Conservation (phyloP, 805 yeast genomes). For the Saccharomycopsis guyanensis region DNA sequence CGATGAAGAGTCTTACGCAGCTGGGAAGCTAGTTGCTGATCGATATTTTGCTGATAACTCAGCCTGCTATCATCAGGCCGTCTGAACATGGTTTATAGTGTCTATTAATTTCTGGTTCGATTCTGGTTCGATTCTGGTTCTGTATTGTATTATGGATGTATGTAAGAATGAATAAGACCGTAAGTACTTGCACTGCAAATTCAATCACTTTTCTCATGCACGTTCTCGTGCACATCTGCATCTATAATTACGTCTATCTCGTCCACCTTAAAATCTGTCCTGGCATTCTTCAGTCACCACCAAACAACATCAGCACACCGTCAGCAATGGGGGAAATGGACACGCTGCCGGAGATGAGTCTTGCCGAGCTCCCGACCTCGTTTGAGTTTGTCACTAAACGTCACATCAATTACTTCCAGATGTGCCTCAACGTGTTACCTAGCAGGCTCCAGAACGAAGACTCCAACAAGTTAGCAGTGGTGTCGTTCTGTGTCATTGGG, state of each 20-base stretch:
- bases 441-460: conserved; percentile 52
- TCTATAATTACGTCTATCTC: too few relatives aligned
- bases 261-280: too few relatives aligned
- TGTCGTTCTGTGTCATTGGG: conserved; percentile 63
- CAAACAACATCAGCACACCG: too few relatives aligned
- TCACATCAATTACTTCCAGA: conserved; percentile 37
- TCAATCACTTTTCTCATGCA: not conserved
- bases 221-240: not conserved
- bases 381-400: conserved; percentile 20
- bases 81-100: too few relatives aligned
- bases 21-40: conserved; percentile 30
- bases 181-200: too few relatives aligned
- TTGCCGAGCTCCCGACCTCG: not conserved
- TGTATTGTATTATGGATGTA: too few relatives aligned
- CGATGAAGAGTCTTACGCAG: conserved; percentile 49
- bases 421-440: conserved; percentile 51
- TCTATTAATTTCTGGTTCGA: too few relatives aligned
- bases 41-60: conserved; percentile 23
- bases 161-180: too few relatives aligned
- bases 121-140: too few relatives aligned
- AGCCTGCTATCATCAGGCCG: not conserved
- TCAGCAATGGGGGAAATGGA: too few relatives aligned
- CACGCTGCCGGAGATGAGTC: too few relatives aligned
- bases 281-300: too few relatives aligned
- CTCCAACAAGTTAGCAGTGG: conserved; percentile 59